phyloP scores from a whole-genome alignment of 2,329 filamentous ascomycete genomes.

The Ceratocystis colombiana region DNA sequence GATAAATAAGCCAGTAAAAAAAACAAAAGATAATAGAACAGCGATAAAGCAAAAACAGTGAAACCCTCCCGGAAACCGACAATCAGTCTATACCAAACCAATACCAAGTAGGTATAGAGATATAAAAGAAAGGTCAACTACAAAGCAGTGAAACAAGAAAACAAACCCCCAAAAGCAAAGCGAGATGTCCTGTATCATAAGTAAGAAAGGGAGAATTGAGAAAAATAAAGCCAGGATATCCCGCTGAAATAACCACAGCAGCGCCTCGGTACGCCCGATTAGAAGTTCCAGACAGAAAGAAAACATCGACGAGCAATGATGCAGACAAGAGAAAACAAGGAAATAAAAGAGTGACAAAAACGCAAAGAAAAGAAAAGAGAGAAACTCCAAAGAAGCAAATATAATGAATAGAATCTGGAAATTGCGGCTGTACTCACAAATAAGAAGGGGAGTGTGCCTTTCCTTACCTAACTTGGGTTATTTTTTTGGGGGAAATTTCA shows the following conservation, averaged over 20 bases:
- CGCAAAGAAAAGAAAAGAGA: constrained; percentile 5
- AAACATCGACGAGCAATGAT: background rate
- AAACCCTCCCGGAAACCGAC: background rate
- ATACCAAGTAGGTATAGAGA: background rate
- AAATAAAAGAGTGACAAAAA: constrained; percentile 12
- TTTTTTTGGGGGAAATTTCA: background rate
- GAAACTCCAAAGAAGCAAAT: constrained; percentile 9
- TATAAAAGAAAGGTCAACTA: background rate
- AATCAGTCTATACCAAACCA: background rate
- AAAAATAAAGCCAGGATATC: constrained; percentile 9
- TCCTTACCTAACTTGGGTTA: background rate
- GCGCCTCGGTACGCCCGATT: background rate
- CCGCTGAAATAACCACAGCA: background rate
- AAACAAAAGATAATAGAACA: constrained; percentile 2
- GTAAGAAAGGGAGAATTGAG: background rate
- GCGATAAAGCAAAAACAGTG: background rate
- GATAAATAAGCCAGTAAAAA: constrained; percentile 15
- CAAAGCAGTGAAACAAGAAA: background rate
- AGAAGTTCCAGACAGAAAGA: constrained; percentile 7
- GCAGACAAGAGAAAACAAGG: background rate
- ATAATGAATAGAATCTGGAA: constrained; percentile 8
- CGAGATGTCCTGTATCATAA: background rate
- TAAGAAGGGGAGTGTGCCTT: constrained; percentile 11
- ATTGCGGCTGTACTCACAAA: constrained; percentile 3
- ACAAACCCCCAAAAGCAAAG: background rate